Evolutionary conservation across 78 protist genomes (phyloP), one percentile per base, ranked within the genome.

Genomic region (Guillardia theta): DNA sequence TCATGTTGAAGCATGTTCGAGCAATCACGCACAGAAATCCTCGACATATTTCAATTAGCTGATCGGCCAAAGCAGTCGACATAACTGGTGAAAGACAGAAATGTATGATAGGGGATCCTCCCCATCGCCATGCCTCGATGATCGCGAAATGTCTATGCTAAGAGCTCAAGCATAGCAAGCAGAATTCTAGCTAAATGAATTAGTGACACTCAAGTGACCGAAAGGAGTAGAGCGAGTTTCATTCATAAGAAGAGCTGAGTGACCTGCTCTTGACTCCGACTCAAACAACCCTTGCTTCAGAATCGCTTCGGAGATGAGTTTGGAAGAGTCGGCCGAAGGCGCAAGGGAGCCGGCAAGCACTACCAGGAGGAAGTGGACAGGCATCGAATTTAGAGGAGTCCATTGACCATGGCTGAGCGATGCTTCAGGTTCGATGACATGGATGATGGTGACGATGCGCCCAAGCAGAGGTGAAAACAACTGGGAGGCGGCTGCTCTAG

Each of bases 321-420:
- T 33, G 83, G 83, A 12, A 4, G 83, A 33, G 41, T 70, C 21
- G 83, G 83, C 36, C 9, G 83, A 43, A 24, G 83, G 83, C 9
- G 83, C 36, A 70, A 70, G 36, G 83, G 83, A 1, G 46, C n/a
- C n/a, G 83, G 83, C 83, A 70, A 70, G 41, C 83, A 70, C 36
- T 70, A 36, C 41, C 83, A 70, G 41, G 83, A 70, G 83, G 83
- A 70, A 6, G 83, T 70, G 83, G 83, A 70, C 83, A 24, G 83
- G 8, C 36, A 36, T 6, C 70, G 70, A 58, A 30, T 24, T 58
- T 1, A 58, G 70, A 27, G 70, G 70, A 6, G 70, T 30, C 6
- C 39, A 27, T 27, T 6, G 39, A 27, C 4, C 70, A 24, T 1
- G 6, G 39, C 39, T 30, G 70, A 24, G 70, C 6, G 70, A 24